Evolutionary conservation across 2,329 filamentous ascomycete genomes (phyloP).

Genomic region (Aspergillus terreus): DNA sequence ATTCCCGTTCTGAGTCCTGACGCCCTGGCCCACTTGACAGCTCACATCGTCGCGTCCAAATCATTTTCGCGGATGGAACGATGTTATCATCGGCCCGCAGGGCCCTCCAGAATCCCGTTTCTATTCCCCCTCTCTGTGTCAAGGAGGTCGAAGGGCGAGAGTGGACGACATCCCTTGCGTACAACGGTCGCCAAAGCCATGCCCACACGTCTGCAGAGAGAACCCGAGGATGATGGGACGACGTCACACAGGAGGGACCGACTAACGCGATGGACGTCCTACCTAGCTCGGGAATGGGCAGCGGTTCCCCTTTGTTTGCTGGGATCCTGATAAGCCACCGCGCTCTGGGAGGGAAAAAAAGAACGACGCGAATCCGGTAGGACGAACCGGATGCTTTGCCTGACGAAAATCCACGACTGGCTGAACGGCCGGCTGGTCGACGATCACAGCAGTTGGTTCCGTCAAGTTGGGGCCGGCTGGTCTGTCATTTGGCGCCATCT

Average conservation of each 20-base stretch:
- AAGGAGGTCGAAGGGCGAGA: background rate
- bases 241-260: constrained; percentile 2
- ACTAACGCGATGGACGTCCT: background rate
- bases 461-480: background rate
- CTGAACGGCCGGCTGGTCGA: background rate
- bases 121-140: background rate
- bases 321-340: background rate
- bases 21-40: background rate
- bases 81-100: background rate
- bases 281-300: background rate
- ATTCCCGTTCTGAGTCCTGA: too few species aligned
- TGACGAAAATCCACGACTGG: background rate
- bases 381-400: background rate
- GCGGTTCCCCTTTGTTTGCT: background rate
- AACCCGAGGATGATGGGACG: background rate
- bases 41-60: background rate
- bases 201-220: background rate
- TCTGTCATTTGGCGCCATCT: constrained; percentile 10
- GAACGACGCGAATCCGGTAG: background rate
- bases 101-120: background rate
- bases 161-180: background rate
- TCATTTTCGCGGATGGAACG: background rate
- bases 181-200: background rate
- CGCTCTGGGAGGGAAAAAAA: background rate
- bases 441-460: background rate